phyloP scores from a whole-genome alignment of 2,329 filamentous ascomycete species.

The Aspergillus aculeatinus region DNA sequence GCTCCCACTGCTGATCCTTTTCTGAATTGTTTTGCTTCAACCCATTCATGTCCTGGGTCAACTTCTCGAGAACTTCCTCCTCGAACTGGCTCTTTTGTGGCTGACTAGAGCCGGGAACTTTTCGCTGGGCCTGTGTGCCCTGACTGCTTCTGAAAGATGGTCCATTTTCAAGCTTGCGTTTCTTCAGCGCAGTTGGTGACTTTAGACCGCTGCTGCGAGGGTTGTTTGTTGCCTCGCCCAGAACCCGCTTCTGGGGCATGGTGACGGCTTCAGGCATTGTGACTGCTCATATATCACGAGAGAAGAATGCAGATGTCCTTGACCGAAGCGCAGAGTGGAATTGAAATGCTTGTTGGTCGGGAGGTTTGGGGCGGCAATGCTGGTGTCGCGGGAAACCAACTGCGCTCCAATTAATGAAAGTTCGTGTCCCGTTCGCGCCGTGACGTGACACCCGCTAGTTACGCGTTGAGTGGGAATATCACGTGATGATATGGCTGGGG shows the following conservation, averaged over 20 bases:
- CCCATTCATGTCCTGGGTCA: slow-evolving; percentile 87
- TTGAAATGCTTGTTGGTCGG: not conserved
- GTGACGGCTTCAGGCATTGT: slow-evolving; percentile 43
- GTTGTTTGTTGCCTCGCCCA: slow-evolving; percentile 66
- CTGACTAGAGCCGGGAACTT: slow-evolving; percentile 59
- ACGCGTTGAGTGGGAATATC: slow-evolving; percentile 11
- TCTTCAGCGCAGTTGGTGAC: slow-evolving; percentile 65
- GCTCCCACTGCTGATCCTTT: slow-evolving; percentile 88
- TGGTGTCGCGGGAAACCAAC: slow-evolving; percentile 11
- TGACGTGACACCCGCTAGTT: slow-evolving; percentile 17
- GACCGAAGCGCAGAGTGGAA: not conserved
- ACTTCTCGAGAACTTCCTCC: slow-evolving; percentile 88
- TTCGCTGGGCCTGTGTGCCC: slow-evolving; percentile 58
- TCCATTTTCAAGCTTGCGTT: slow-evolving; percentile 70
- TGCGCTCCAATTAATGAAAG: slow-evolving; percentile 12
- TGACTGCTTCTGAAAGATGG: slow-evolving; percentile 57
- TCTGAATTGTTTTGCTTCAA: slow-evolving; percentile 85
- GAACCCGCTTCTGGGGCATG: slow-evolving; percentile 68
- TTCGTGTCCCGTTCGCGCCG: slow-evolving; percentile 22
- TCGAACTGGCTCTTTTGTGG: slow-evolving; percentile 88
- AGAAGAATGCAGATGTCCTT: not conserved
- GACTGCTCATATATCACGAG: slow-evolving; percentile 17
- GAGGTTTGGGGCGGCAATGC: not conserved
- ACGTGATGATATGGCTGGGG: not conserved
- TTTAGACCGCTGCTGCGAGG: slow-evolving; percentile 58